phyloP scores from a whole-genome alignment of 1,139 yeast genomes.

The Saccharomyces hybrid region DNA sequence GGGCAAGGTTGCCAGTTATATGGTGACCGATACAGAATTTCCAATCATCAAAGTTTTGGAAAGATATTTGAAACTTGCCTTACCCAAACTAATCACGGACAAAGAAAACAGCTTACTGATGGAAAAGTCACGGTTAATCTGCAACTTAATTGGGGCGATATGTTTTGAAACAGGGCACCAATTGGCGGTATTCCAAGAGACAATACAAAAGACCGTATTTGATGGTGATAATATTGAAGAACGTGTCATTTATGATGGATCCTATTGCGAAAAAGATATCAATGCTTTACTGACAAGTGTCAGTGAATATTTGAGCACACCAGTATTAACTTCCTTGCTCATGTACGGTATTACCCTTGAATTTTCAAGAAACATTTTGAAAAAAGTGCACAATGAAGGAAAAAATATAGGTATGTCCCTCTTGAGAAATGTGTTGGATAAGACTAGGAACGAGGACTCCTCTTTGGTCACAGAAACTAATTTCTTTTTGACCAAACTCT shows the following conservation, averaged over 20 bases:
- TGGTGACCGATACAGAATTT: conserved; percentile 4
- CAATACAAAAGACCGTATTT: not conserved
- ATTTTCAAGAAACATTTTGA: not conserved
- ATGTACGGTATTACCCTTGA: not conserved
- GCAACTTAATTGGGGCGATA: not conserved
- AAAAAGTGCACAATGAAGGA: not conserved
- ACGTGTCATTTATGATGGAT: not conserved
- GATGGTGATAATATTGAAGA: not conserved
- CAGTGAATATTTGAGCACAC: not conserved
- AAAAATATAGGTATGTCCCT: not conserved
- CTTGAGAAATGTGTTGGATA: not conserved
- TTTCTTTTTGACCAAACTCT: not conserved
- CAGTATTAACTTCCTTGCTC: not conserved
- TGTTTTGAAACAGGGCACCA: not conserved
- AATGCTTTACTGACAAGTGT: not conserved
- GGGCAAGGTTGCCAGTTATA: conserved; percentile 11
- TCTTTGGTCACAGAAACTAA: not conserved
- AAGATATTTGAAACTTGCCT: not conserved
- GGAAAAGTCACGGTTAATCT: not conserved
- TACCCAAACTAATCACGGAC: not conserved
- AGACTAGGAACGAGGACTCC: not conserved
- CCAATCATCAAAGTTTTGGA: not conserved
- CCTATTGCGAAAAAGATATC: not conserved
- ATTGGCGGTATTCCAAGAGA: not conserved
- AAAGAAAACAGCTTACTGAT: not conserved